Conservation (phyloP, 169 alveolate genomes). For the Plasmodium adleri region DNA sequence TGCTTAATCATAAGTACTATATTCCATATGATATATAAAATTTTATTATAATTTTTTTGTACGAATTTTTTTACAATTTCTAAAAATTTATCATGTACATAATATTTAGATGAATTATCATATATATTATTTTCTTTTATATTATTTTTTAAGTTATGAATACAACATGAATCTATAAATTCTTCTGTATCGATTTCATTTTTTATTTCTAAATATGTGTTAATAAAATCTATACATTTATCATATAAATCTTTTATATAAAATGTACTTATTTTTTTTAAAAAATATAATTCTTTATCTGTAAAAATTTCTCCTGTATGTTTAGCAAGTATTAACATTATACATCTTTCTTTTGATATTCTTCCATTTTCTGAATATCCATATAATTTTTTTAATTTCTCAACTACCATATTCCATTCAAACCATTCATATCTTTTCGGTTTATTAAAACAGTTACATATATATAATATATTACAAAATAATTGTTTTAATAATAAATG, state of each 20-base stretch:
- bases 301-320: slow-evolving; percentile 76
- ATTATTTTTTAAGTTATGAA: background rate
- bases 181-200: slow-evolving; percentile 35
- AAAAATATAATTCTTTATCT: slow-evolving; percentile 49
- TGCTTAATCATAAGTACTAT: slow-evolving; percentile 55
- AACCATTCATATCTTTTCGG: slow-evolving; percentile 64
- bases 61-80: slow-evolving; percentile 47
- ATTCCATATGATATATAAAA: slow-evolving; percentile 61
- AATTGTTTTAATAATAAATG: slow-evolving; percentile 58
- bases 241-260: slow-evolving; percentile 64
- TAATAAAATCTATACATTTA: slow-evolving; percentile 71
- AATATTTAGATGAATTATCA: background rate
- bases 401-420: slow-evolving; percentile 54
- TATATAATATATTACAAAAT: slow-evolving; percentile 55
- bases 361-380: slow-evolving; percentile 75
- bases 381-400: slow-evolving; percentile 35
- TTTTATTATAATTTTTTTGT: slow-evolving; percentile 32
- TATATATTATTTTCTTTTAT: background rate
- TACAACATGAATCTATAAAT: slow-evolving; percentile 50
- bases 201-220: slow-evolving; percentile 45
- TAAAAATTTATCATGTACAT: slow-evolving; percentile 43
- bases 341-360: slow-evolving; percentile 72
- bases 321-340: slow-evolving; percentile 54
- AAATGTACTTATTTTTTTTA: slow-evolving; percentile 49
- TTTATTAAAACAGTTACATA: slow-evolving; percentile 71